These are phyloP conservation scores for Ajuga reptans DNA, from an alignment of 305 asterid genomes.

Conservation along the genomic window DNA sequence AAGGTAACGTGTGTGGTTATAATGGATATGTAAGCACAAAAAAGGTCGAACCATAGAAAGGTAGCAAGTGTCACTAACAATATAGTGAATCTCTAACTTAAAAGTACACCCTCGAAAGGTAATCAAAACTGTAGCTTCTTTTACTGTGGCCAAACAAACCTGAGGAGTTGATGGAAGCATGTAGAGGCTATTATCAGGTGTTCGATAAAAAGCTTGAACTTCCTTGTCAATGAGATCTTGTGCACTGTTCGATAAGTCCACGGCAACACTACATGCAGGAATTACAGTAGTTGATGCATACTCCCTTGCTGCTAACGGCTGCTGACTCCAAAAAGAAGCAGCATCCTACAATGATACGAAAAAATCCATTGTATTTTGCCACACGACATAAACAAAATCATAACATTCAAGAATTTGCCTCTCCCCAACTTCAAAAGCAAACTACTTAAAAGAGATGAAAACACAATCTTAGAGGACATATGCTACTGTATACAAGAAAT, in stretches of 20 bases:
- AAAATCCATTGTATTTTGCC: conserved; percentile 11
- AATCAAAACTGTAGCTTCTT: conserved; percentile 9
- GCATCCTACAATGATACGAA: conserved; percentile 71
- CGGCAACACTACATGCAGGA: conserved; percentile 70
- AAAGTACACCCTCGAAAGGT: not conserved
- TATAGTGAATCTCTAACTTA: not conserved
- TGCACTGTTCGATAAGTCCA: conserved; percentile 63
- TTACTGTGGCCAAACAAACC: conserved; percentile 40
- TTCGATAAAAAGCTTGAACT: conserved; percentile 72
- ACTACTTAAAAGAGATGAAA: conserved; percentile 13
- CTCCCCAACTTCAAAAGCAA: conserved; percentile 3
- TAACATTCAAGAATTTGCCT: conserved; percentile 1
- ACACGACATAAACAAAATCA: conserved; percentile 3
- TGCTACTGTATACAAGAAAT: not conserved
- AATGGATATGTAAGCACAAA: not conserved
- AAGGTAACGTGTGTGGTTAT: conserved; percentile 1
- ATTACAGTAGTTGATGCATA: conserved; percentile 82
- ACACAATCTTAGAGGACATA: conserved; percentile 10
- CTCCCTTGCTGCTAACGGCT: conserved; percentile 81
- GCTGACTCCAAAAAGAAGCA: conserved; percentile 90
- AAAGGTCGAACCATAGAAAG: not conserved
- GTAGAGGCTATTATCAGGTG: conserved; percentile 80
- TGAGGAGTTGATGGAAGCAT: conserved; percentile 96
- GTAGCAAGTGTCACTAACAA: conserved; percentile 4
- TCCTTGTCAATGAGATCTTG: conserved; percentile 80